These are phyloP conservation scores for Colletotrichum karsti DNA, from an alignment of 2,329 filamentous ascomycete genomes.

Conservation along the genomic window DNA sequence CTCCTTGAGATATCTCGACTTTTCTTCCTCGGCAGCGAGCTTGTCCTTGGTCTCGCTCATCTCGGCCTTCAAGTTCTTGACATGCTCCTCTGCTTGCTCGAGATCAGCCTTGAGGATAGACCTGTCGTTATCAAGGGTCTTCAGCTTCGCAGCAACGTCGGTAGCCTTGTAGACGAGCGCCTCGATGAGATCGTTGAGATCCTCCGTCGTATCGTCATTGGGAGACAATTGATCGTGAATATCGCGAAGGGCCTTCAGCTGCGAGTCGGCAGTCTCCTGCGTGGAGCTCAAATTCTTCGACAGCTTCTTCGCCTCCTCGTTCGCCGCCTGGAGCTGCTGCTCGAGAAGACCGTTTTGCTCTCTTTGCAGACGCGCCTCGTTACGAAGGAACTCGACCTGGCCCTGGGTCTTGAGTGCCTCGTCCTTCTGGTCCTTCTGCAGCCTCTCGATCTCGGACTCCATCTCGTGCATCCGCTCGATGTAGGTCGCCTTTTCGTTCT, in stretches of 20 bases:
- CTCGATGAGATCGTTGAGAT: slow-evolving; percentile 67
- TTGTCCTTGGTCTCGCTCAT: slow-evolving; percentile 62
- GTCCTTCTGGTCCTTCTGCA: slow-evolving; percentile 65
- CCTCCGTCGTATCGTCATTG: slow-evolving; percentile 59
- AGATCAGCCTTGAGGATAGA: slow-evolving; percentile 70
- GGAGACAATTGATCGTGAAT: slow-evolving; percentile 68
- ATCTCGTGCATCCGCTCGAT: slow-evolving; percentile 75
- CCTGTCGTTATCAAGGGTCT: slow-evolving; percentile 66
- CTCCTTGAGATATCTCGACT: slow-evolving; percentile 62
- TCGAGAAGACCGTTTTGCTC: slow-evolving; percentile 69
- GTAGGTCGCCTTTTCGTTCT: slow-evolving; percentile 78
- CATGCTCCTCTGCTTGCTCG: slow-evolving; percentile 63
- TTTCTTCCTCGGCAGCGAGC: slow-evolving; percentile 60
- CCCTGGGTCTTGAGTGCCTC: slow-evolving; percentile 67
- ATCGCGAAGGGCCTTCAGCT: slow-evolving; percentile 64
- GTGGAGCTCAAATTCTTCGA: slow-evolving; percentile 58
- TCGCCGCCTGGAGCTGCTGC: slow-evolving; percentile 61
- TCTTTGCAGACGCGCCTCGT: slow-evolving; percentile 66
- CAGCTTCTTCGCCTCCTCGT: slow-evolving; percentile 62
- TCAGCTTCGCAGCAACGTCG: slow-evolving; percentile 67
- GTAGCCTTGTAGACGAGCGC: slow-evolving; percentile 65
- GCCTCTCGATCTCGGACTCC: slow-evolving; percentile 74
- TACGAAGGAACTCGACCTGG: slow-evolving; percentile 69
- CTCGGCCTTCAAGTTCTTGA: slow-evolving; percentile 66
- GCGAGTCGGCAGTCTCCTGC: slow-evolving; percentile 60